phyloP scores from a whole-genome alignment of 306 rosid species.

The Quercus wislizeni region DNA sequence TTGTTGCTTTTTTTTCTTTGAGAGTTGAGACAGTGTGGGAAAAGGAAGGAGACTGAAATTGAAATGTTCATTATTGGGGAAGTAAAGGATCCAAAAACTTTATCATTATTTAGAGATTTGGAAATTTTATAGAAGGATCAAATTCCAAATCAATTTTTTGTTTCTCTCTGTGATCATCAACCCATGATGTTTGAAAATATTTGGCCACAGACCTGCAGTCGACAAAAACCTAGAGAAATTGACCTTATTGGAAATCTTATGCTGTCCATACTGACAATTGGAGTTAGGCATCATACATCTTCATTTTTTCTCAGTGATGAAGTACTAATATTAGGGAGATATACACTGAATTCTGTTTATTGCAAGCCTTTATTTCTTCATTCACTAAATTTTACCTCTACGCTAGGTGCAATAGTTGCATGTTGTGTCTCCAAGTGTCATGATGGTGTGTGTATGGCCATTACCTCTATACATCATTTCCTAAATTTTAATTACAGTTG shows the following conservation, averaged over 20 bases:
- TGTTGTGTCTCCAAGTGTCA: not conserved
- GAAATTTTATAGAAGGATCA: not conserved
- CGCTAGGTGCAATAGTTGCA: not conserved
- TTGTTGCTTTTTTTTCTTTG: not conserved
- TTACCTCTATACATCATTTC: not conserved
- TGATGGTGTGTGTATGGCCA: not conserved
- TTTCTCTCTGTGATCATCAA: not conserved
- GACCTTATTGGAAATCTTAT: not conserved
- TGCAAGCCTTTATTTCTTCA: no score
- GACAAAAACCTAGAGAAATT: not conserved
- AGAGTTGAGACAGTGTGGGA: not conserved
- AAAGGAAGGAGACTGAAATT: not conserved
- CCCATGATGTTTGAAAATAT: not conserved
- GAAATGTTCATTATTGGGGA: no score
- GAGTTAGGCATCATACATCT: not conserved
- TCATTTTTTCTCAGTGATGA: not conserved
- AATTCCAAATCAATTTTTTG: not conserved
- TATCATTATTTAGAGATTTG: not conserved
- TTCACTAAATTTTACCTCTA: not conserved
- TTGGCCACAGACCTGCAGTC: not conserved
- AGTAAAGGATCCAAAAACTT: not conserved
- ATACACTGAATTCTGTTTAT: no score
- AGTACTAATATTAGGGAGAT: no score
- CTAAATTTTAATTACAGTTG: not conserved
- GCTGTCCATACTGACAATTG: not conserved